Percentiles rank a stretch among this genome's conserved stretches.
These are phyloP conservation scores for Agaricus subrufescens DNA, from an alignment of 768 basidiomycete genomes.

Conservation along the genomic window DNA sequence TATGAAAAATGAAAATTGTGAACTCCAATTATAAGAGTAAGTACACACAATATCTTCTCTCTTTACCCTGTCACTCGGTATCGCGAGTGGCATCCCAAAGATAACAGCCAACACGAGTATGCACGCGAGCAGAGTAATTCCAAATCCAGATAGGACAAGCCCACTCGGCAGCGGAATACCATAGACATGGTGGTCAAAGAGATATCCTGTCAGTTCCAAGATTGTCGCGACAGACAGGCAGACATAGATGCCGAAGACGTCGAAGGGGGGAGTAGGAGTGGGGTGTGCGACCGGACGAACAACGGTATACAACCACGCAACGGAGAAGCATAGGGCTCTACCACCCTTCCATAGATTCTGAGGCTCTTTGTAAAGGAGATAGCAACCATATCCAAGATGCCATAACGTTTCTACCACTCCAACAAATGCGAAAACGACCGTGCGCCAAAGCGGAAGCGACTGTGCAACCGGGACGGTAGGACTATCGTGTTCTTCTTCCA, in stretches of 20 bases:
- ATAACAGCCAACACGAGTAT: conserved; percentile 40
- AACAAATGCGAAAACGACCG: conserved; percentile 48
- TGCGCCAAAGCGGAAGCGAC: conserved; percentile 52
- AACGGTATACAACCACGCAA: conserved; percentile 65
- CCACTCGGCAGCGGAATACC: conserved; percentile 37
- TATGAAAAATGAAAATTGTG: conserved; percentile 16
- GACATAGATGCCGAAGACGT: conserved; percentile 57
- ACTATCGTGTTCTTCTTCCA: conserved; percentile 18
- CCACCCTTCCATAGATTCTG: conserved; percentile 10
- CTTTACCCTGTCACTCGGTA: conserved; percentile 52
- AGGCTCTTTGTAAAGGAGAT: conserved; percentile 35
- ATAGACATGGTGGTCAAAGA: conserved; percentile 46
- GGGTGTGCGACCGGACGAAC: conserved; percentile 50
- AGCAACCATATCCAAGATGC: conserved; percentile 62
- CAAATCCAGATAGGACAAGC: conserved; percentile 21
- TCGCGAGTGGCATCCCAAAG: conserved; percentile 57
- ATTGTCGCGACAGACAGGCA: conserved; percentile 40
- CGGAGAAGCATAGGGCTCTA: conserved; percentile 37
- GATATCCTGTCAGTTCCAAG: conserved; percentile 46
- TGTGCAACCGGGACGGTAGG: conserved; percentile 14
- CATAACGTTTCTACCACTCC: conserved; percentile 51
- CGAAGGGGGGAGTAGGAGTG: conserved; percentile 54
- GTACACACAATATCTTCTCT: conserved; percentile 57
- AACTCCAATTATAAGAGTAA: background rate
- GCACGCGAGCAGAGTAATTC: conserved; percentile 41